These are phyloP conservation scores for Panus rudis DNA, from an alignment of 768 basidiomycete species.

Conservation along the genomic window DNA sequence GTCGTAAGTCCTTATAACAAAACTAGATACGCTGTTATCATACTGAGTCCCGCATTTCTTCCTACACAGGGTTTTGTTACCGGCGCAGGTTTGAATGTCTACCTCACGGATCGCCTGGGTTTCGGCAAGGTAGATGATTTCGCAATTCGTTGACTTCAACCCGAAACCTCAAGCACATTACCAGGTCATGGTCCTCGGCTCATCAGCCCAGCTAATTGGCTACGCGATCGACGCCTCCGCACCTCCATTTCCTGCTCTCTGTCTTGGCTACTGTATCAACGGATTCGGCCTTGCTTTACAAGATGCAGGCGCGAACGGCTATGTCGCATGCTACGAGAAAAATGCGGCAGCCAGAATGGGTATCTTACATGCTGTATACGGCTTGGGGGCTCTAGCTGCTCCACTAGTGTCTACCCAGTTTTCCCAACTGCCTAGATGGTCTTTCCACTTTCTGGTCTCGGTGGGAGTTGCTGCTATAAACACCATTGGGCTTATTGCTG, in stretches of 20 bases:
- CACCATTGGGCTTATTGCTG: conserved; percentile 38
- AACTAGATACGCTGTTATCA: background rate
- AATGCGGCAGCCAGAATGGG: conserved; percentile 63
- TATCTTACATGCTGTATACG: conserved; percentile 59
- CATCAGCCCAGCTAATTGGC: conserved; percentile 43
- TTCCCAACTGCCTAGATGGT: conserved; percentile 58
- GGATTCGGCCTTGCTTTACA: conserved; percentile 44
- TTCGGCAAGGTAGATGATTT: conserved; percentile 38
- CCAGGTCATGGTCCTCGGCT: conserved; percentile 38
- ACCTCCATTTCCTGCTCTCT: conserved; percentile 60
- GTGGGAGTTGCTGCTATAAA: conserved; percentile 61
- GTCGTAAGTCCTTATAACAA: conserved; percentile 24
- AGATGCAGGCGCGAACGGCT: conserved; percentile 72
- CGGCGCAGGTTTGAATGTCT: conserved; percentile 42
- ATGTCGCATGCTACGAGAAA: conserved; percentile 51
- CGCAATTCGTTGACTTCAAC: background rate
- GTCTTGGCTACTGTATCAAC: conserved; percentile 37
- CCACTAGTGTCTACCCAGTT: conserved; percentile 84
- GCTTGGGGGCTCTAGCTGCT: conserved; percentile 56
- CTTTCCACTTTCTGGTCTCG: conserved; percentile 69
- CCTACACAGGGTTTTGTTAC: conserved; percentile 36
- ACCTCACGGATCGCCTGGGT: conserved; percentile 35
- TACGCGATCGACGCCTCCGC: conserved; percentile 48
- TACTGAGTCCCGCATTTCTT: conserved; percentile 13
- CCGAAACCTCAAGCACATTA: background rate